A percentile compares a stretch with the other conserved stretches of the same genome.
Conservation (phyloP, 768 basidiomycete genomes). For the Mycena latifolia region DNA sequence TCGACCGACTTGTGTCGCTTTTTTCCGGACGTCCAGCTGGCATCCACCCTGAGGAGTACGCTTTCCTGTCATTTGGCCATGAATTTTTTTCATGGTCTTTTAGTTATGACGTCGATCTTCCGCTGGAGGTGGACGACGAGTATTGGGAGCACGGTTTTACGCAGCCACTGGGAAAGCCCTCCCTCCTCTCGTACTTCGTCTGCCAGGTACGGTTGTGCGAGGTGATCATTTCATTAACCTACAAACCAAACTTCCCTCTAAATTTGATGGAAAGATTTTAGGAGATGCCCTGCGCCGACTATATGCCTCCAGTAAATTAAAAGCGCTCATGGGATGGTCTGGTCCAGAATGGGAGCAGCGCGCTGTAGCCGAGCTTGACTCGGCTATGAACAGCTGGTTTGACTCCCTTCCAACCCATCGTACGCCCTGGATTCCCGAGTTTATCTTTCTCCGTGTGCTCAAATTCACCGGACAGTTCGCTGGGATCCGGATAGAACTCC, state of each 20-base stretch:
- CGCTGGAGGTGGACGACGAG: constrained; percentile 68
- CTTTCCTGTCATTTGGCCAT: background rate
- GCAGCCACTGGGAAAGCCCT: constrained; percentile 73
- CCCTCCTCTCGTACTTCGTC: constrained; percentile 64
- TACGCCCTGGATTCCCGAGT: too few species aligned
- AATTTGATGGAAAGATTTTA: constrained; percentile 51
- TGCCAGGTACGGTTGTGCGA: constrained; percentile 66
- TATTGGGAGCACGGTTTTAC: constrained; percentile 65
- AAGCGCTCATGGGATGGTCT: constrained; percentile 50
- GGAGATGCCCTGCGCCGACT: constrained; percentile 73
- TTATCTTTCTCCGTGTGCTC: too few species aligned
- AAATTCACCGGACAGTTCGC: too few species aligned
- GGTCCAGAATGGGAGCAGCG: constrained; percentile 68
- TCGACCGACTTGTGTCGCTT: background rate
- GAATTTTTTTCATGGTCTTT: background rate
- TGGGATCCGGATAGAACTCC: constrained; percentile 35
- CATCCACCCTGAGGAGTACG: background rate
- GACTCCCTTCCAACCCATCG: constrained; percentile 69
- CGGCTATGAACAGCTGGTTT: constrained; percentile 71
- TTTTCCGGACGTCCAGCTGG: background rate
- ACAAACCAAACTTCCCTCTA: background rate
- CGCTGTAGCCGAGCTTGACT: constrained; percentile 72
- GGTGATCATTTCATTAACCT: background rate
- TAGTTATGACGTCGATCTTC: constrained; percentile 76
- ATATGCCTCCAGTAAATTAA: constrained; percentile 55